Base-by-base conservation (phyloP, 2,329 filamentous ascomycete genomes). In the Aureobasidium musti region DNA sequence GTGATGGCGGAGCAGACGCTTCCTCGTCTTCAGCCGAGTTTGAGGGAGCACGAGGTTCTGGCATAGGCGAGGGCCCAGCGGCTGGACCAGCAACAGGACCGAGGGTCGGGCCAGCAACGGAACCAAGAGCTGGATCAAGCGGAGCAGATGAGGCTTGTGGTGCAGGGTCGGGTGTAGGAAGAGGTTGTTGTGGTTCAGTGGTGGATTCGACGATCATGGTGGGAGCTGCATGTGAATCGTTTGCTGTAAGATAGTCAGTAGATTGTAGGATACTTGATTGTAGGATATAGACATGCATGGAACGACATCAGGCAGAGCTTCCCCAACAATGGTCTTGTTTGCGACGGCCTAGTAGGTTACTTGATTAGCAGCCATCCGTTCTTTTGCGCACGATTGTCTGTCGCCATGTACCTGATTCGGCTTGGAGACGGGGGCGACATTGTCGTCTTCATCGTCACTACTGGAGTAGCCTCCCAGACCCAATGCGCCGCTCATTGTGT, bases 301-400 rank as follows among this genome's bases (percentile, higher is more conserved):
- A 30, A 28, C 53, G 33, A 54, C 41, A n/a, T 56, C 45, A 21
- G 26, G 61, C 50, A 43, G 60, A 61, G 45, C 21, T 47, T 54
- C n/a, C 21, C 43, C 45, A 33, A 37, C 45, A 33, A 37, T 65
- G 17, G 64, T 57, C 67, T 69, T 70, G 66, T 63, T 52, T 37
- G 61, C 63, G 43, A 56, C 54, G 28, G 59, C 66, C 56, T 67
- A 33, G 47, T 37, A 66, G 67, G 70, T 56, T 67, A 56, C 50
- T 57, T 67, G 61, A 79, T 82, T 78, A 82, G 80, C 82, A 82
- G 80, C 77, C 76, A 81, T 80, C 79, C 76, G 70, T 14, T 23
- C 37, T 56, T 23, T 45, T 21, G 54, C 23, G 54, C 33, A 26
- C 8, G 2, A 30, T n/a, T n/a, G 54, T 45, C 14, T 45, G 73